Evolutionary conservation across 805 yeast species (phyloP), one percentile per base, ranked within the genome.

Genomic region (Candida orba): DNA sequence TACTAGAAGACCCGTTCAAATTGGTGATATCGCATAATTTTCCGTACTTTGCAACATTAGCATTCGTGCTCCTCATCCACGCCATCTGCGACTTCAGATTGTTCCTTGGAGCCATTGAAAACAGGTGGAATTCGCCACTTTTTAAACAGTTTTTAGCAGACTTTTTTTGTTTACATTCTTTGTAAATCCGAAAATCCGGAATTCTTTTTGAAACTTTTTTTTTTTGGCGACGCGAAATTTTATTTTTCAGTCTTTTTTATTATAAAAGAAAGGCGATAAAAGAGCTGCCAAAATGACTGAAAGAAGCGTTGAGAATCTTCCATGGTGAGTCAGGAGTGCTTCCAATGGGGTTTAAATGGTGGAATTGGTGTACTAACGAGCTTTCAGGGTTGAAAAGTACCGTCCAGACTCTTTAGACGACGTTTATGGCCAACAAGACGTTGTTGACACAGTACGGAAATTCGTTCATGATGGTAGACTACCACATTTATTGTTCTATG

Each of bases 401-500:
- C 80, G 99, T 50, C 99, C 99, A 0, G 67, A 70, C 30, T 71
- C 81, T 2, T 68, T 93, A 41, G 88, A 85, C 48, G 96, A 93
- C 38, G 91, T 93, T 9, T 80, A 87, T 56, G 99, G 99, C 6
- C 98, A 93, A 59, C 78, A 77, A 39, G 93, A 84, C 40, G 87
- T 89, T 27, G 87, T 93, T 7, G 74, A 76, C 30, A 91, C 97
- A 2, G 86, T 93, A 15, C 76, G 89, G 35, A 82, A 79, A 58
- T 93, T 91, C 62, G 89, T 90, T 15, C 75, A 78, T 47, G 86
- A 83, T 48, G 90, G 93, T 10, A 78, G 79, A 52, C 69, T 91
- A 32, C 99, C 99, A 3, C 99, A 93, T 66, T 67, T 93, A 52
- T 70, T 93, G 41, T 93, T 93, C 65, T 93, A 93, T 62, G 97